Percentiles rank a stretch among this genome's conserved stretches.
Conservation (phyloP, 2,329 filamentous ascomycete genomes). For the Ophiostoma populinum region DNA sequence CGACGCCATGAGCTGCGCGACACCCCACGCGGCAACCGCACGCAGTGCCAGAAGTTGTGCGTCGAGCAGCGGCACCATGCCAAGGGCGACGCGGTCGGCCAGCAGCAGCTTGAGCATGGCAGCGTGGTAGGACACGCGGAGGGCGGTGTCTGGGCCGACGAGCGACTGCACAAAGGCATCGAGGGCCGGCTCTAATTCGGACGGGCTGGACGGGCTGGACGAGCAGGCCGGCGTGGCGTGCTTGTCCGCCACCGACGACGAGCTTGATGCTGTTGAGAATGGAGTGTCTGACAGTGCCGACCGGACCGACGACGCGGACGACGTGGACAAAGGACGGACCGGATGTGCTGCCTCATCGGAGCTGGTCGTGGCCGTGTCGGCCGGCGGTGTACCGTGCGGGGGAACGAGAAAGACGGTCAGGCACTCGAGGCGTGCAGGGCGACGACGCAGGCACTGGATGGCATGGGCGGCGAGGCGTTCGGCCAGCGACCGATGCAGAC, state of each 20-base stretch:
- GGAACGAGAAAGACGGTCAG: too few relatives aligned
- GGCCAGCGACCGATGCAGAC: too few relatives aligned
- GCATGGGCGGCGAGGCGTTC: too few relatives aligned
- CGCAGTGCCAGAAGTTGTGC: slow-evolving; percentile 19
- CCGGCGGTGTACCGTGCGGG: too few relatives aligned
- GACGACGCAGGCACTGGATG: slow-evolving; percentile 26
- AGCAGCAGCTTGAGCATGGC: slow-evolving; percentile 26
- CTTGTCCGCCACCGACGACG: too few relatives aligned
- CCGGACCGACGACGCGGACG: too few relatives aligned
- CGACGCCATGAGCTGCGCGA: slow-evolving; percentile 18
- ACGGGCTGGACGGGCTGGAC: too few relatives aligned
- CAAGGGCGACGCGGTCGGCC: slow-evolving; percentile 24
- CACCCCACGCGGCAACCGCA: slow-evolving; percentile 15
- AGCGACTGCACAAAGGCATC: slow-evolving; percentile 28
- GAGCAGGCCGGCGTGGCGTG: too few relatives aligned
- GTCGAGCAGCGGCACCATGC: slow-evolving; percentile 19
- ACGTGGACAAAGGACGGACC: slow-evolving; percentile 10
- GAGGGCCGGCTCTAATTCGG: too few relatives aligned
- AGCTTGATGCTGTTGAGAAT: too few relatives aligned
- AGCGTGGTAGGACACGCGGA: slow-evolving; percentile 18
- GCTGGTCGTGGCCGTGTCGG: slow-evolving; percentile 4
- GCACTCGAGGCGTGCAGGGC: slow-evolving; percentile 23
- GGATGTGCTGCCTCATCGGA: not conserved
- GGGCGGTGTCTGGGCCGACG: slow-evolving; percentile 9
- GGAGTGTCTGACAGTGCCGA: too few relatives aligned